Evolutionary conservation across 2,329 filamentous ascomycete genomes (phyloP).

Genomic region (Xylogone sp.): DNA sequence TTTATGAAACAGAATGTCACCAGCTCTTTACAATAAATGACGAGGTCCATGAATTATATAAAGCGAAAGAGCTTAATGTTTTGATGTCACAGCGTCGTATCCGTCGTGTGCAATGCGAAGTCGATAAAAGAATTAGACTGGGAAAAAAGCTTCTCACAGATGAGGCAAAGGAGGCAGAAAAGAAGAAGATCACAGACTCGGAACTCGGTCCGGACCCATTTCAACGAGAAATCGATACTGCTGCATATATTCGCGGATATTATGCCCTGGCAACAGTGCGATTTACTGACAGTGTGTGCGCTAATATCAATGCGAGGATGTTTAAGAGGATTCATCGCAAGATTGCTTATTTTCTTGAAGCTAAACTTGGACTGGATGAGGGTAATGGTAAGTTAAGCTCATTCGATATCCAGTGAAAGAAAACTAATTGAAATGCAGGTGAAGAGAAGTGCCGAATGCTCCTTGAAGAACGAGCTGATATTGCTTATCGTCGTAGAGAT

Average conservation of each 20-base stretch:
- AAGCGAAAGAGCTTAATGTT: conserved; percentile 40
- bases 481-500: conserved; percentile 1
- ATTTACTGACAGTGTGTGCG: conserved; percentile 50
- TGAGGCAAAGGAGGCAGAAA: not conserved
- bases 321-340: conserved; percentile 9
- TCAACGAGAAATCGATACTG: conserved; percentile 54
- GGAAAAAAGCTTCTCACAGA: conserved; percentile 3
- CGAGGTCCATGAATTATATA: conserved; percentile 41
- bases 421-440: conserved; percentile 2
- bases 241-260: conserved; percentile 63
- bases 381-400: conserved; percentile 8
- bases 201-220: conserved; percentile 56
- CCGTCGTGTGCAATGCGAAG: conserved; percentile 42
- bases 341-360: conserved; percentile 9
- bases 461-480: conserved; percentile 7
- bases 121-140: conserved; percentile 18
- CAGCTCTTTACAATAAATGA: conserved; percentile 13
- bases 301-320: conserved; percentile 6
- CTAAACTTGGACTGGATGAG: conserved; percentile 5
- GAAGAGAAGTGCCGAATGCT: conserved; percentile 7
- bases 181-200: conserved; percentile 11
- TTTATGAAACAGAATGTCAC: conserved; percentile 12
- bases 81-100: conserved; percentile 46
- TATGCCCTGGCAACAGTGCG: conserved; percentile 63
- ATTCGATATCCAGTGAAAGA: not conserved